Base-by-base conservation (phyloP, 2,329 filamentous ascomycete species). In the Aspergillus sp. region DNA sequence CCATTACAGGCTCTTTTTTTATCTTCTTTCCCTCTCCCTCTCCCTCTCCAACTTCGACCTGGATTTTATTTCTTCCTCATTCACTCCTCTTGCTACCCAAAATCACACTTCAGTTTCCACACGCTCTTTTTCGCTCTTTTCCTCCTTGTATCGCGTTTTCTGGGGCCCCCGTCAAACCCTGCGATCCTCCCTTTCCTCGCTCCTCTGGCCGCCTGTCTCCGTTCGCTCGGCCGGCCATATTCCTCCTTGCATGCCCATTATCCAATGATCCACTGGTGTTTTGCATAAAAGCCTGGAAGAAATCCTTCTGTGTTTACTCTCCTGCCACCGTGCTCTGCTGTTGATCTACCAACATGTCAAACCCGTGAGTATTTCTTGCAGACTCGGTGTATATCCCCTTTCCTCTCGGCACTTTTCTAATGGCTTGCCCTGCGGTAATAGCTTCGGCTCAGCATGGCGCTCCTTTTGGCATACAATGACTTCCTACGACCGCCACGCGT, bases 391-490 rank as follows among this genome's bases (percentile, higher is more conserved):
- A 6, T 48, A 37, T 57, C 21, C 49, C 57, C 24, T 23, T n/a
- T 12, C 15, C 33, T 41, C 31, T 31, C 15, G 15, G 14, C 17
- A 11, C 21, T 24, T 35, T 23, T 31, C 23, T 23, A 50, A 37
- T 43, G 48, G 19, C 6, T 35, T 40, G 33, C 27, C 48, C 46
- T 61, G 52, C 54, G 43, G 46, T 56, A 7, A 43, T 65, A 88
- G 88, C 70, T 76, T 93, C 71, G 83, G 86, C 68, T 84, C 84
- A 68, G 86, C 89, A 77, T 90, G 95, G 77, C 90, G 90, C 77
- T 90, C 90, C 62, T 93, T 99, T 80, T 99, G 95, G 95, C 95
- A 98, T 82, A 86, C 90, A 67, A 95, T 90, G 84, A 89, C 86
- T 73, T 88, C 86, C 63, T 84, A 87, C 70, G 83, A 87, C 80